These are phyloP conservation scores for Cytospora leucostoma DNA, from an alignment of 2,329 filamentous ascomycete genomes.

Conservation along the genomic window DNA sequence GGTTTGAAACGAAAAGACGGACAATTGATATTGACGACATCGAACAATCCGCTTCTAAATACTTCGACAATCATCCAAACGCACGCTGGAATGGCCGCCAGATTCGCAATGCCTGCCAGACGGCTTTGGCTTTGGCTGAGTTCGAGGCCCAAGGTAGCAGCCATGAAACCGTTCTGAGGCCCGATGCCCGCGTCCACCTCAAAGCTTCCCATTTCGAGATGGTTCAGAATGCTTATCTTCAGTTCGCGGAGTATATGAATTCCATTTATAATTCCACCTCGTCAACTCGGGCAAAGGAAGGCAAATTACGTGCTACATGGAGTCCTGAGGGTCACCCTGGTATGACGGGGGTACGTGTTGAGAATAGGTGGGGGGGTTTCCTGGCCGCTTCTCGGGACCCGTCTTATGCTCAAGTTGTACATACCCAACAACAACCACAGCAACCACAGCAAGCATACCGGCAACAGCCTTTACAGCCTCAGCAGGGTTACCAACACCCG, in stretches of 20 bases:
- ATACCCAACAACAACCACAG: background rate
- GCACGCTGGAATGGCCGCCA: constrained; percentile 24
- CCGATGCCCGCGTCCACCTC: constrained; percentile 3
- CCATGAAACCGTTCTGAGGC: background rate
- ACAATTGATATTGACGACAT: background rate
- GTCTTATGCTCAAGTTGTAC: background rate
- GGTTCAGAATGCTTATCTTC: constrained; percentile 13
- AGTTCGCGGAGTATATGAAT: constrained; percentile 19
- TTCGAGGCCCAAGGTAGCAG: constrained; percentile 15
- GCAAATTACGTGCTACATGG: background rate
- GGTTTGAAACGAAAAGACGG: background rate
- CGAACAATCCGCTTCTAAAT: background rate
- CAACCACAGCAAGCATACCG: background rate
- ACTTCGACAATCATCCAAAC: background rate
- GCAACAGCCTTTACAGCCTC: background rate
- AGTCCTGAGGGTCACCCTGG: background rate
- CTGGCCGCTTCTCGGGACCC: background rate
- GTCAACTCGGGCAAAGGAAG: constrained; percentile 1
- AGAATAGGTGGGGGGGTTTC: background rate
- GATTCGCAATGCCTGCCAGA: constrained; percentile 24
- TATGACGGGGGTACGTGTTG: background rate
- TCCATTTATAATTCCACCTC: constrained; percentile 7
- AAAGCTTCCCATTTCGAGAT: constrained; percentile 6
- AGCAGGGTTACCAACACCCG: background rate
- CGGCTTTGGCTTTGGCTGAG: constrained; percentile 18